A percentile compares a stretch with the other conserved stretches of the same genome.
These are phyloP conservation scores for Exophiala sp. DNA, from an alignment of 2,329 filamentous ascomycete species.

Conservation along the genomic window DNA sequence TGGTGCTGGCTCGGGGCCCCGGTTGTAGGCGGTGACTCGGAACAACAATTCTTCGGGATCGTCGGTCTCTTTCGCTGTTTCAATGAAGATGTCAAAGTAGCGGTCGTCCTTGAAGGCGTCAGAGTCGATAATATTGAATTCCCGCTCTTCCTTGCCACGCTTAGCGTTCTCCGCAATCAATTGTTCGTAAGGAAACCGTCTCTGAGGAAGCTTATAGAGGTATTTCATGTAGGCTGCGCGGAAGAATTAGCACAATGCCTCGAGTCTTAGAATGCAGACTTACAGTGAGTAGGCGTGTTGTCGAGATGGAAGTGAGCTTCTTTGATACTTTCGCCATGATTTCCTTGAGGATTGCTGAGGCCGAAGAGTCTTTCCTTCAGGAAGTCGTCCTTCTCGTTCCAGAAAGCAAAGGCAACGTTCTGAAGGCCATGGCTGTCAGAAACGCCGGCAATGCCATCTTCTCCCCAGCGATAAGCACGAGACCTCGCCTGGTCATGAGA, in stretches of 20 bases:
- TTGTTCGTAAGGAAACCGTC: slow-evolving; percentile 84
- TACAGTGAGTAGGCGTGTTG: slow-evolving; percentile 68
- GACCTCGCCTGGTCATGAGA: slow-evolving; percentile 86
- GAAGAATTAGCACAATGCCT: slow-evolving; percentile 11
- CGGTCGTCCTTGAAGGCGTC: slow-evolving; percentile 79
- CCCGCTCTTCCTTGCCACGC: slow-evolving; percentile 67
- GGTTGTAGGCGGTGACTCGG: slow-evolving; percentile 92
- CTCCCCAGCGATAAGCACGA: slow-evolving; percentile 87
- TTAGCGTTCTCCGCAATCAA: slow-evolving; percentile 76
- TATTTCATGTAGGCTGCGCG: slow-evolving; percentile 81
- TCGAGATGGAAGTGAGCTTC: slow-evolving; percentile 95
- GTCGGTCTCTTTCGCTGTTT: slow-evolving; percentile 89
- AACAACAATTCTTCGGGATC: slow-evolving; percentile 88
- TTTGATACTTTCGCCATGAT: slow-evolving; percentile 95
- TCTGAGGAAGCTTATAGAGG: slow-evolving; percentile 94
- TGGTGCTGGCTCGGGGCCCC: slow-evolving; percentile 81
- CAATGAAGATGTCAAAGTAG: slow-evolving; percentile 97
- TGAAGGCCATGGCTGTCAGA: slow-evolving; percentile 86
- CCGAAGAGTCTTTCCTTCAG: slow-evolving; percentile 94
- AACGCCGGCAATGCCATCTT: slow-evolving; percentile 93
- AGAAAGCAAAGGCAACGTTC: slow-evolving; percentile 93
- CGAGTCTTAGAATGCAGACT: slow-evolving; percentile 19
- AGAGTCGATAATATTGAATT: slow-evolving; percentile 90
- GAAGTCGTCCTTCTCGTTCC: slow-evolving; percentile 94
- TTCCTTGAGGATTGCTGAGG: slow-evolving; percentile 90